These are phyloP conservation scores for Tolypocladium sp. DNA, from an alignment of 2,329 filamentous ascomycete genomes.

Conservation along the genomic window DNA sequence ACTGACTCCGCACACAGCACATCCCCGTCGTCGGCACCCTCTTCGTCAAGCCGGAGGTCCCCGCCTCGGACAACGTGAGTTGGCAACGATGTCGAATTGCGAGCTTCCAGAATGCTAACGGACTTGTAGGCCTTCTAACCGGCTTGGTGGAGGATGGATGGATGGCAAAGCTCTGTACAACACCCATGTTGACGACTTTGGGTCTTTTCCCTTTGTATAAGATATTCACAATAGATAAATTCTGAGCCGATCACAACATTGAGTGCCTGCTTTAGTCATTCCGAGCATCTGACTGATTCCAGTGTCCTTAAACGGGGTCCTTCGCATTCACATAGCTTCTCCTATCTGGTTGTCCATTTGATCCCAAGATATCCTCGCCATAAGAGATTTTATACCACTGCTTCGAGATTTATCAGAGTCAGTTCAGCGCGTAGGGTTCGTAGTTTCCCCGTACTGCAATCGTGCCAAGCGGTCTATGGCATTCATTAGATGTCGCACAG, in stretches of 20 bases:
- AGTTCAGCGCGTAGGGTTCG: neutral
- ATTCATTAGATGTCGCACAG: neutral
- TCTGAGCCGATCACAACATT: neutral
- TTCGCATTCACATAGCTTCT: too few species aligned
- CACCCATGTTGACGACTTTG: slow-evolving; percentile 10
- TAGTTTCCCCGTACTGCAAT: neutral
- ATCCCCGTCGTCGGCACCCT: slow-evolving; percentile 42
- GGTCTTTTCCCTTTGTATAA: slow-evolving; percentile 25
- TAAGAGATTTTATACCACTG: neutral
- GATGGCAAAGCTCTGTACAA: slow-evolving; percentile 19
- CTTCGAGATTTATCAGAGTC: neutral
- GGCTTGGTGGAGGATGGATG: slow-evolving; percentile 10
- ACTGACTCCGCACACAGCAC: slow-evolving; percentile 28
- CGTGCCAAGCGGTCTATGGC: neutral
- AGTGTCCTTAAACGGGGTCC: too few species aligned
- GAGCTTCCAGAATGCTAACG: slow-evolving; percentile 13
- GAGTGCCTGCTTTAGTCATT: neutral
- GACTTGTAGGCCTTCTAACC: slow-evolving; percentile 30
- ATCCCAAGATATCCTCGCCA: neutral
- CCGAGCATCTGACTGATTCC: neutral
- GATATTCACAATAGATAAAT: slow-evolving; percentile 23
- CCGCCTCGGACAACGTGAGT: slow-evolving; percentile 55
- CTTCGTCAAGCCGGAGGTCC: slow-evolving; percentile 45
- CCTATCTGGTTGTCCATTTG: too few species aligned
- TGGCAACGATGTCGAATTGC: neutral